These are phyloP conservation scores for Metarhizium humberi DNA, from an alignment of 2,329 filamentous ascomycete genomes.

Conservation along the genomic window DNA sequence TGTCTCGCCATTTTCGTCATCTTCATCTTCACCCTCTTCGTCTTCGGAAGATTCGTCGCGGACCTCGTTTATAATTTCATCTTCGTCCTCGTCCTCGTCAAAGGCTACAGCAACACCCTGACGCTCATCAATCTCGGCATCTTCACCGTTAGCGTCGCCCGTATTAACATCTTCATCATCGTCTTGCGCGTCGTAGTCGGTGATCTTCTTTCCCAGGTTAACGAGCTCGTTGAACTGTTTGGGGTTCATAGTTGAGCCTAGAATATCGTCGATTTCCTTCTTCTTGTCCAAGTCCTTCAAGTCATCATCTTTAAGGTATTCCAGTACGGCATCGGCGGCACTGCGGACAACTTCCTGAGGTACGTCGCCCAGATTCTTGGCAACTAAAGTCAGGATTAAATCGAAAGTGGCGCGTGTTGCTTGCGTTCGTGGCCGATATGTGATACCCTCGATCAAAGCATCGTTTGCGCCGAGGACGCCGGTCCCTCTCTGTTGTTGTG, in stretches of 20 bases:
- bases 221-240: constrained; percentile 97
- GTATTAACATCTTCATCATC: constrained; percentile 83
- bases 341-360: constrained; percentile 86
- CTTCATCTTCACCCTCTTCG: constrained; percentile 53
- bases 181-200: constrained; percentile 93
- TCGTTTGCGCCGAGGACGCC: constrained; percentile 80
- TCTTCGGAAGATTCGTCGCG: constrained; percentile 80
- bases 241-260: constrained; percentile 71
- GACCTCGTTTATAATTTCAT: constrained; percentile 72
- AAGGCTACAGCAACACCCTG: constrained; percentile 98
- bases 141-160: constrained; percentile 52
- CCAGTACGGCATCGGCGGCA: constrained; percentile 83
- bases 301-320: constrained; percentile 89
- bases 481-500: constrained; percentile 55
- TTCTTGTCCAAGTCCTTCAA: constrained; percentile 98
- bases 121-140: constrained; percentile 79
- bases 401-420: constrained; percentile 91
- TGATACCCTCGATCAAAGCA: constrained; percentile 80
- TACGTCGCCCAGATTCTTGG: constrained; percentile 82
- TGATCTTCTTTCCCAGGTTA: constrained; percentile 97
- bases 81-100: constrained; percentile 81
- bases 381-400: constrained; percentile 84
- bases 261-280: constrained; percentile 88
- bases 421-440: constrained; percentile 83
- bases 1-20: constrained; percentile 34